Evolutionary conservation across 345 rosid species (phyloP).

Genomic region (Eucalyptus melliodora): DNA sequence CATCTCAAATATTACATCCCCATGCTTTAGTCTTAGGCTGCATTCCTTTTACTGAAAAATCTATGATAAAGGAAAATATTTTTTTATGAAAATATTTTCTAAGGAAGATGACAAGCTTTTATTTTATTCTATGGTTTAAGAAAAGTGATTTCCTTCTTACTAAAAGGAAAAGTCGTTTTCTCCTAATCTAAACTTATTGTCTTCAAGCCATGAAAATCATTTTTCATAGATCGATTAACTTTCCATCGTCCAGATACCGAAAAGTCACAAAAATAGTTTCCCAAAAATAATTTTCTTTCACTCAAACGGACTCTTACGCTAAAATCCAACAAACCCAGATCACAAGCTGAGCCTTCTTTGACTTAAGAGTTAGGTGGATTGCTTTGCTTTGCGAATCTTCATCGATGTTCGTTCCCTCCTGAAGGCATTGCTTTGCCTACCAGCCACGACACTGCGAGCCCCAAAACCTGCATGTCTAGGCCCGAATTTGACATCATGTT

Average conservation of each 20-base stretch:
- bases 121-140: neutral
- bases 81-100: neutral
- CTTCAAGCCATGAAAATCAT: neutral
- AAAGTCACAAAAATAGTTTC: neutral
- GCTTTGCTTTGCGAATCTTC: neutral
- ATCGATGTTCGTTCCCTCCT: neutral
- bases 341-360: neutral
- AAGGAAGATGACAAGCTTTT: neutral
- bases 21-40: neutral
- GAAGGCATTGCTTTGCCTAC: neutral
- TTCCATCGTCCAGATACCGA: rapidly evolving
- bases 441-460: neutral
- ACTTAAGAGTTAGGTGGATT: neutral
- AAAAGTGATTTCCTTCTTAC: neutral
- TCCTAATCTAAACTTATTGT: rapidly evolving
- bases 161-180: no score
- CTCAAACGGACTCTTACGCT: neutral
- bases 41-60: neutral
- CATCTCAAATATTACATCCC: neutral
- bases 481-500: neutral
- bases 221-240: rapidly evolving
- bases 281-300: neutral
- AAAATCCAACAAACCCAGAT: neutral
- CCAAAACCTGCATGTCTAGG: neutral
- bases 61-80: neutral